Conservation (phyloP, 2,329 filamentous ascomycete genomes). For the Grosmannia huntii region DNA sequence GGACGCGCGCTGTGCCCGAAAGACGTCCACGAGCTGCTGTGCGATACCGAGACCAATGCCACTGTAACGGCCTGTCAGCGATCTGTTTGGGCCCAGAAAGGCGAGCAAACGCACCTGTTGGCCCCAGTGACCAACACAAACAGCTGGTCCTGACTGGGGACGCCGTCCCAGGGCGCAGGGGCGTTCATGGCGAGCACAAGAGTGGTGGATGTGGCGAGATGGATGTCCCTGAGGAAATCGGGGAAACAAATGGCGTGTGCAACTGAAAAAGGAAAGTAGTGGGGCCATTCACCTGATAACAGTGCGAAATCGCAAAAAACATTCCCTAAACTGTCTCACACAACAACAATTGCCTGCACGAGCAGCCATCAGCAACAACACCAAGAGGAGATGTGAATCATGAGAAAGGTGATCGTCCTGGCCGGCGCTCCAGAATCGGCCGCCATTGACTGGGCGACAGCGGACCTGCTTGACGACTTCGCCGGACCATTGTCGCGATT, state of each 20-base stretch:
- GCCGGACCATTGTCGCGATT: conserved; percentile 23
- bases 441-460: conserved; percentile 40
- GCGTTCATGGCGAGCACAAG: not conserved
- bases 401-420: conserved; percentile 19
- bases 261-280: no score
- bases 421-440: conserved; percentile 45
- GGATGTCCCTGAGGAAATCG: not conserved
- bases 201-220: not conserved
- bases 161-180: conserved; percentile 22
- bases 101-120: conserved; percentile 51
- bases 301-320: no score
- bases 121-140: conserved; percentile 71
- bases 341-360: no score
- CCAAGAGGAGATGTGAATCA: conserved; percentile 6
- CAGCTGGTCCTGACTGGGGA: conserved; percentile 29
- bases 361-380: not conserved
- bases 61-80: conserved; percentile 30
- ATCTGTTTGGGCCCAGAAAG: not conserved
- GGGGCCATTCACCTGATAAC: no score
- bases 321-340: no score
- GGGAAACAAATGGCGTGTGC: not conserved
- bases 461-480: conserved; percentile 35
- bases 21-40: conserved; percentile 79
- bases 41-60: conserved; percentile 78
- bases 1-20: conserved; percentile 55